phyloP scores from a whole-genome alignment of 1,284 basidiomycete genomes.

The Ceratobasidium sp. region DNA sequence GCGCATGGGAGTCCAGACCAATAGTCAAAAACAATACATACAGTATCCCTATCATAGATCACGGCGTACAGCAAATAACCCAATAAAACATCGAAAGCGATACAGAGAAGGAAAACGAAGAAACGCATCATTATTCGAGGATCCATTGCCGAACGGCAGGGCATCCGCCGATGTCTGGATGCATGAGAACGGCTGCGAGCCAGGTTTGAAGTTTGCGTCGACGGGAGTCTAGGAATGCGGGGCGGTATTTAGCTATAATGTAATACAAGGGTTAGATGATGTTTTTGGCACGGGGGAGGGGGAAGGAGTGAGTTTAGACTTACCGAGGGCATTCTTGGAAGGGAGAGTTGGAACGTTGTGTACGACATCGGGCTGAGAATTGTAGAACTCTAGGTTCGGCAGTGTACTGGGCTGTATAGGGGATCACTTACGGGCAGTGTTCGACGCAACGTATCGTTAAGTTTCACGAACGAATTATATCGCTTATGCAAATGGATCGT shows the following conservation, averaged over 20 bases:
- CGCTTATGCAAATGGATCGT: conserved; percentile 76
- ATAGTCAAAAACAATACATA: too few species aligned
- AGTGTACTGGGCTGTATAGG: neutral
- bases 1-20: too few species aligned
- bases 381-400: conserved; percentile 2
- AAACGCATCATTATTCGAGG: conserved; percentile 60
- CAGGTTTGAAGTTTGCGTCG: conserved; percentile 74
- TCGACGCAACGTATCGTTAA: conserved; percentile 65
- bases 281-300: neutral
- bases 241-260: conserved; percentile 63
- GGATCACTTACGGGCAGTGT: conserved; percentile 67
- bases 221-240: conserved; percentile 78
- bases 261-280: neutral
- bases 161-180: conserved; percentile 78
- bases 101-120: too few species aligned
- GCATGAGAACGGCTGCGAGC: conserved; percentile 74
- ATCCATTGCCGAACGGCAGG: conserved; percentile 76
- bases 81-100: too few species aligned
- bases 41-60: too few species aligned
- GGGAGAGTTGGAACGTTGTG: conserved; percentile 73
- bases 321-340: conserved; percentile 76
- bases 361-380: conserved; percentile 61
- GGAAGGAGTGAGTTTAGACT: conserved; percentile 50
- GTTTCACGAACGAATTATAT: conserved; percentile 75
- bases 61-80: too few species aligned